phyloP scores from a whole-genome alignment of 805 yeast species.

The Maudiozyma pseudohumilis region DNA sequence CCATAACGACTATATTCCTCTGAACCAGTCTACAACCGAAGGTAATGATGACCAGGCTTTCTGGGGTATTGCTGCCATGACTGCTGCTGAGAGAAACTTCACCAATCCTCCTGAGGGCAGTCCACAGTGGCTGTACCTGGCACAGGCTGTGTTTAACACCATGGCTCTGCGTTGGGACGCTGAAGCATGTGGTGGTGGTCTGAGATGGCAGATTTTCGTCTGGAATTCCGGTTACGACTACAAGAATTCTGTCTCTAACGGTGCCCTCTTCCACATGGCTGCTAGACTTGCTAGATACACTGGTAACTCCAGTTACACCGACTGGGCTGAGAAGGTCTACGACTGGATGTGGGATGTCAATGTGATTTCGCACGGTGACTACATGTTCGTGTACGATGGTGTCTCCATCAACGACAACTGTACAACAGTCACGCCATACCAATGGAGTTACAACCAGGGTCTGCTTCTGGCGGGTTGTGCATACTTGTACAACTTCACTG shows the following conservation, averaged over 20 bases:
- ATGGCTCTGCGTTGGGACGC: conserved; percentile 87
- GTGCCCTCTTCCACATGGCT: conserved; percentile 76
- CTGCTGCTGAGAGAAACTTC: conserved; percentile 84
- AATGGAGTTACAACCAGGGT: conserved; percentile 88
- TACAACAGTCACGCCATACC: conserved; percentile 42
- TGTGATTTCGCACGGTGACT: conserved; percentile 35
- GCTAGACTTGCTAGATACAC: conserved; percentile 83
- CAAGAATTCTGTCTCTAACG: conserved; percentile 86
- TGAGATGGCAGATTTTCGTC: conserved; percentile 91
- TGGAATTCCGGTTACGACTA: conserved; percentile 94
- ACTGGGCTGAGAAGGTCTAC: conserved; percentile 67
- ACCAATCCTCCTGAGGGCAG: conserved; percentile 47
- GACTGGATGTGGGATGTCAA: conserved; percentile 61
- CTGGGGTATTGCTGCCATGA: conserved; percentile 92
- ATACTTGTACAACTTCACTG: conserved; percentile 64
- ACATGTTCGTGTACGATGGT: conserved; percentile 52
- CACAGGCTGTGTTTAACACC: conserved; percentile 84
- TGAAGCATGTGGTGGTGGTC: conserved; percentile 69
- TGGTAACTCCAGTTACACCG: conserved; percentile 59
- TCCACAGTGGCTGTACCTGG: conserved; percentile 73
- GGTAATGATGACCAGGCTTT: conserved; percentile 98
- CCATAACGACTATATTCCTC: conserved; percentile 71
- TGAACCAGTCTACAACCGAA: conserved; percentile 82
- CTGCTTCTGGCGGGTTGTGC: conserved; percentile 73
- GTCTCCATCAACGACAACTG: conserved; percentile 54